Evolutionary conservation across 495 filamentous ascomycete genomes (phyloP).

Genomic region (Talaromyces wortmannii): DNA sequence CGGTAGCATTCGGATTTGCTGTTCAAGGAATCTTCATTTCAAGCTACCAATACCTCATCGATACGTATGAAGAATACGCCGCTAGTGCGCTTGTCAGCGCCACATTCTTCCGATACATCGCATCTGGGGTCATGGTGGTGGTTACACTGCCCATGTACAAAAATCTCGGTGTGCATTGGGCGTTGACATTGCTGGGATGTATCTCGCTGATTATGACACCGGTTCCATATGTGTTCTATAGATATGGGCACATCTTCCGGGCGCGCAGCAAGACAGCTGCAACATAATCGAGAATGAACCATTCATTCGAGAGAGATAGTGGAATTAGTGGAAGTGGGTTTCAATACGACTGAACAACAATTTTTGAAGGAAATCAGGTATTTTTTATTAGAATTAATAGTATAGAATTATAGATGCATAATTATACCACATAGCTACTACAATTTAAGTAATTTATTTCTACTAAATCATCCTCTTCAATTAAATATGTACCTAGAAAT

Average conservation of each 20-base stretch:
- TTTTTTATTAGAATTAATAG: too few relatives aligned
- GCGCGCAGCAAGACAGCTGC: neutral
- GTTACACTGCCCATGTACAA: slow-evolving; percentile 37
- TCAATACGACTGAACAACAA: neutral
- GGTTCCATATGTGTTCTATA: slow-evolving; percentile 39
- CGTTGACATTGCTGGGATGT: slow-evolving; percentile 41
- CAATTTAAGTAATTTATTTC: too few relatives aligned
- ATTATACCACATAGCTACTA: too few relatives aligned
- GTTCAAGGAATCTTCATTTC: slow-evolving; percentile 39
- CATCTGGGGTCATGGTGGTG: slow-evolving; percentile 37
- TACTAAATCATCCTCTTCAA: too few relatives aligned
- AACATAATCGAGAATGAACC: neutral
- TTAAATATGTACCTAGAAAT: too few relatives aligned
- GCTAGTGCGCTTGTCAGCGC: slow-evolving; percentile 36
- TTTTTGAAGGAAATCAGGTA: too few relatives aligned
- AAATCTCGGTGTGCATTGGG: slow-evolving; percentile 43
- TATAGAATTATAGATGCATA: too few relatives aligned
- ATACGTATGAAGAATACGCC: slow-evolving; percentile 32
- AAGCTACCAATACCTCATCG: slow-evolving; percentile 45
- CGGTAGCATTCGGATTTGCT: slow-evolving; percentile 43
- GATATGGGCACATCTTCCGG: neutral
- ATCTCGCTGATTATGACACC: slow-evolving; percentile 36
- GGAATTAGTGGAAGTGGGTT: neutral
- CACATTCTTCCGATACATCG: slow-evolving; percentile 39
- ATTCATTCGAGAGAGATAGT: neutral